A percentile compares a stretch with the other conserved stretches of the same genome.
These are phyloP conservation scores for Dothideomycetes sp. DNA, from an alignment of 2,329 filamentous ascomycete species.

Conservation along the genomic window DNA sequence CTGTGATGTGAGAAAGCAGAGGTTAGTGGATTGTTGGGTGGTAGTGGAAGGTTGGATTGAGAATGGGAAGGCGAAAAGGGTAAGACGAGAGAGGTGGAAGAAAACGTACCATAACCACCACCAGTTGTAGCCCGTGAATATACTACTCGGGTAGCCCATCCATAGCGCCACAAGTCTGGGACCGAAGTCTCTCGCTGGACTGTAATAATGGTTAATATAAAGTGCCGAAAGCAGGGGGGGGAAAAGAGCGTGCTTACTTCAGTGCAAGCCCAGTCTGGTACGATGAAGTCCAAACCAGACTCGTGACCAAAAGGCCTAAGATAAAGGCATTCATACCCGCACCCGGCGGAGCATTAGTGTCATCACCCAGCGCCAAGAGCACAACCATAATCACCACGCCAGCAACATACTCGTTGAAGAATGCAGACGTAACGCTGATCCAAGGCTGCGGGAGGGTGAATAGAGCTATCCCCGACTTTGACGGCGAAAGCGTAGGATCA, in stretches of 20 bases:
- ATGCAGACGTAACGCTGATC: constrained; percentile 29
- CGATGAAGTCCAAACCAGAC: constrained; percentile 28
- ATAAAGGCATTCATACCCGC: constrained; percentile 42
- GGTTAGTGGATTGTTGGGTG: no score
- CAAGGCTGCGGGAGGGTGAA: constrained; percentile 18
- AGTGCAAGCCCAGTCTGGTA: constrained; percentile 38
- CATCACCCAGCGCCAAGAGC: constrained; percentile 25
- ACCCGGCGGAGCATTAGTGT: constrained; percentile 23
- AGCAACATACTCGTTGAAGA: constrained; percentile 38
- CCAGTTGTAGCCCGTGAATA: constrained; percentile 26
- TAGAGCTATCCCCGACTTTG: constrained; percentile 14
- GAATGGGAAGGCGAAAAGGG: no score
- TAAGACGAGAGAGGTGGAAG: no score
- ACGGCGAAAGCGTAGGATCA: constrained; percentile 25
- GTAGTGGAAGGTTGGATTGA: no score
- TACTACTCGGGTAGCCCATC: constrained; percentile 26
- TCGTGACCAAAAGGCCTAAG: constrained; percentile 31
- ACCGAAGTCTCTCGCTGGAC: constrained; percentile 39
- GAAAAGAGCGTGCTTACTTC: no score
- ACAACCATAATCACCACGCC: constrained; percentile 29
- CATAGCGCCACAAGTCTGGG: constrained; percentile 35
- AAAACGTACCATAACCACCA: constrained; percentile 37
- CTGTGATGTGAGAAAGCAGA: no score
- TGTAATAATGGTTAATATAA: no score
- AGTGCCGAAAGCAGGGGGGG: no score